Evolutionary conservation across 108 stramenopile genomes (phyloP).

Genomic region (Cyclotella baltica): DNA sequence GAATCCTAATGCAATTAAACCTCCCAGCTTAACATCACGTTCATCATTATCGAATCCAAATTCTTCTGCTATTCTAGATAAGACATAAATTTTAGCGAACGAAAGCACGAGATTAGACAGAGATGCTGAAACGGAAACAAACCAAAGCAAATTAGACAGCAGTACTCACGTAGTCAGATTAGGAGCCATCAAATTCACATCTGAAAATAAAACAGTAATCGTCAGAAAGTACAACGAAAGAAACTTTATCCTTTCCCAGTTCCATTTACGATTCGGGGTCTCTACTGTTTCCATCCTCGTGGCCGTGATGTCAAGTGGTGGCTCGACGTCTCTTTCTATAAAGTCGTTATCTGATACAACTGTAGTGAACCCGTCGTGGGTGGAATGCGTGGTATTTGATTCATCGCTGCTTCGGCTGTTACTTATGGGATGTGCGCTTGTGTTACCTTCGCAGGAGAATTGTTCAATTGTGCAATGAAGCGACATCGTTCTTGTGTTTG

Average conservation of each 20-base stretch:
- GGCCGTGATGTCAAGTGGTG: neutral
- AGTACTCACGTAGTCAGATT: constrained; percentile 63
- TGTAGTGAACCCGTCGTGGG: constrained; percentile 9
- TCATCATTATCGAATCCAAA: constrained; percentile 75
- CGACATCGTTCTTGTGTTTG: neutral
- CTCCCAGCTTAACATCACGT: constrained; percentile 55
- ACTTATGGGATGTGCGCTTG: neutral
- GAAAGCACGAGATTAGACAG: neutral
- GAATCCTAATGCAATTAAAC: constrained; percentile 50
- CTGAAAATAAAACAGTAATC: constrained; percentile 77
- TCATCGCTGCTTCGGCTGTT: neutral
- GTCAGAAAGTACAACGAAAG: constrained; percentile 66
- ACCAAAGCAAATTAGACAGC: neutral
- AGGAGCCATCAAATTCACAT: constrained; percentile 88
- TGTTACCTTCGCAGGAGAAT: neutral
- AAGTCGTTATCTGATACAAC: constrained; percentile 8
- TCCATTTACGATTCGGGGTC: constrained; percentile 19
- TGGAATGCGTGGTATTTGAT: constrained; percentile 1
- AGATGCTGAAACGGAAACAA: neutral
- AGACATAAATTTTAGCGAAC: neutral
- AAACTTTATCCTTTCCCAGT: constrained; percentile 37
- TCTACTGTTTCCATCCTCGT: neutral
- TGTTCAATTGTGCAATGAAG: neutral
- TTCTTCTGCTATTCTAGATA: constrained; percentile 68
- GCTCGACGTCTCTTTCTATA: neutral